Evolutionary conservation across 108 stramenopile genomes (phyloP), one percentile per base, ranked within the genome.

Genomic region (Conticribra guillardii): DNA sequence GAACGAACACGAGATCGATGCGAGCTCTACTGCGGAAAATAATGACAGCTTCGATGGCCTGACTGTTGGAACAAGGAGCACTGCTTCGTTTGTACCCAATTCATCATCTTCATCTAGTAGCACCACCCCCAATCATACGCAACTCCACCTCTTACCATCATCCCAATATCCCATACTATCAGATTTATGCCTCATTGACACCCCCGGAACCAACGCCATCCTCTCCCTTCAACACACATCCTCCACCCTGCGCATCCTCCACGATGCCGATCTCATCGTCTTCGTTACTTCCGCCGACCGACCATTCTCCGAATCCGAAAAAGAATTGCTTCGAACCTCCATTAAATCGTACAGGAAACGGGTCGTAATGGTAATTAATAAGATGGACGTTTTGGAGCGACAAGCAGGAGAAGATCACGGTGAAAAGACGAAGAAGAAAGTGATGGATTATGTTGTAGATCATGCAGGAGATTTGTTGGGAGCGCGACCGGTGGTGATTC

Each of bases 251-350:
- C 65, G 77, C 30, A 69, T 91, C 44, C 59, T 95, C 0, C 93
- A 91, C n/a, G 60, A 82, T 51, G 93, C 93, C 21, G 93, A 95
- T 64, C 64, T 91, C 49, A 87, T 95, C 24, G 64, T 95, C 19
- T 95, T 95, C 65, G 86, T 92, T 16, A 91, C 90, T 7, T 89
- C 88, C 34, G 93, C 93, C 2, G 93, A 95, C 65, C 82, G 90
- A 48, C 93, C 93, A 18, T 92, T 95, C 62, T 77, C 89, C 2
- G 90, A 91, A 50, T 81, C 78, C 8, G 93, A 95, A 77, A 50
- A 85, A 32, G 45, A 46, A 23, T 62, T 95, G 0, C 63, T 95
- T 3, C 62, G 72, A 50, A 71, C 64, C 27, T 81, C 81, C 26
- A 90, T 92, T 21, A 85, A 85, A 63, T 44, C 82, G 9, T 92